Evolutionary conservation across 805 yeast genomes (phyloP).

Genomic region (Saccharomycodes ludwigii): DNA sequence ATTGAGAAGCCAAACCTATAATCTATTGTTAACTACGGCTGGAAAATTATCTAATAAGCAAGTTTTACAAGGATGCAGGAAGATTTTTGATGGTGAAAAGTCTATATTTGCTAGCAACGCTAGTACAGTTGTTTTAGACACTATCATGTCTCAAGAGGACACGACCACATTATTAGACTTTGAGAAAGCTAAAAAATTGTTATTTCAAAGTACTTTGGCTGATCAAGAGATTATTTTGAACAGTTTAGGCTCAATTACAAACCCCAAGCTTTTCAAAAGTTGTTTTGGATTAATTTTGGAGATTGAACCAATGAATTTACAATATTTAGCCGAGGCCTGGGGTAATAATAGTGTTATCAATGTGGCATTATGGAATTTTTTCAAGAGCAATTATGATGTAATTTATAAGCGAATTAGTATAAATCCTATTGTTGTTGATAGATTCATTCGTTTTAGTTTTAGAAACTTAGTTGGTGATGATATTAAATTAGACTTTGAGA

Average conservation of each 20-base stretch:
- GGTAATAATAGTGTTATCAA: conserved; percentile 30
- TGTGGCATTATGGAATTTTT: conserved; percentile 32
- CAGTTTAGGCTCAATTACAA: conserved; percentile 35
- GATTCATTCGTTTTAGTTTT: conserved; percentile 27
- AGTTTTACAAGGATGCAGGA: conserved; percentile 5
- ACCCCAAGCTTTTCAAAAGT: conserved; percentile 23
- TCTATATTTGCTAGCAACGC: conserved; percentile 11
- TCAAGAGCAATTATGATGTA: conserved; percentile 29
- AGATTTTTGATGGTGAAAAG: conserved; percentile 3
- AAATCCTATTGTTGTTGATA: conserved; percentile 34
- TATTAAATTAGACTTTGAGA: conserved; percentile 24
- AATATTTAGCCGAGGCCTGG: conserved; percentile 34
- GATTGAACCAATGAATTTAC: conserved; percentile 40
- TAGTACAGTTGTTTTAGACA: conserved; percentile 29
- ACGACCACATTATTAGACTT: conserved; percentile 23
- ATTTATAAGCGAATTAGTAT: conserved; percentile 30
- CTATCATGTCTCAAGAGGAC: conserved; percentile 28
- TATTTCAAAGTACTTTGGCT: conserved; percentile 32
- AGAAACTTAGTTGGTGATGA: conserved; percentile 27
- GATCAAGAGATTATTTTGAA: conserved; percentile 40
- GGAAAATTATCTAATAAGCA: conserved; percentile 8
- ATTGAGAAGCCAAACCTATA: conserved; percentile 22
- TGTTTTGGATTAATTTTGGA: conserved; percentile 28
- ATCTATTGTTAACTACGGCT: conserved; percentile 6
- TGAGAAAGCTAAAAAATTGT: conserved; percentile 28